Percentiles rank a stretch among this genome's conserved stretches.
These are phyloP conservation scores for Crepidotus variabilis DNA, from an alignment of 768 basidiomycete species.

Conservation along the genomic window DNA sequence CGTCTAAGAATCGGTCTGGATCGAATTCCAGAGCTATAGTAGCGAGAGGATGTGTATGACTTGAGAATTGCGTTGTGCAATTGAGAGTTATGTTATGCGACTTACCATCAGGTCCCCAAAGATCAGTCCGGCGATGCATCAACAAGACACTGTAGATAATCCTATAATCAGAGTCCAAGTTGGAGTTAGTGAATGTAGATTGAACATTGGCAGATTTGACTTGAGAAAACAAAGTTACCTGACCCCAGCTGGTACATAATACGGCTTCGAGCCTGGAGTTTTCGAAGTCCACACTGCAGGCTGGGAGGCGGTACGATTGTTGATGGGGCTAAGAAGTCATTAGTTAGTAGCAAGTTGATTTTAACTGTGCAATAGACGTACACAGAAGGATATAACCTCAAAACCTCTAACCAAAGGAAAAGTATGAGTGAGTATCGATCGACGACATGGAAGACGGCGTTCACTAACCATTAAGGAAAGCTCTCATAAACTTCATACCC, in stretches of 20 bases:
- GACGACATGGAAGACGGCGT: not conserved
- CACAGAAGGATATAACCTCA: slow-evolving; percentile 58
- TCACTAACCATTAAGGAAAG: slow-evolving; percentile 56
- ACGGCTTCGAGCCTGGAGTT: slow-evolving; percentile 41
- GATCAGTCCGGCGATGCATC: slow-evolving; percentile 63
- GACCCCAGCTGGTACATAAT: slow-evolving; percentile 49
- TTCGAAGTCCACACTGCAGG: slow-evolving; percentile 45
- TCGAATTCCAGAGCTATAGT: slow-evolving; percentile 63
- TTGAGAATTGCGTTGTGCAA: too few species aligned
- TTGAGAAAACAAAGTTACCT: slow-evolving; percentile 29
- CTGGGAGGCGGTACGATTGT: slow-evolving; percentile 43
- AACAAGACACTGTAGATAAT: slow-evolving; percentile 52
- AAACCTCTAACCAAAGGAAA: slow-evolving; percentile 34
- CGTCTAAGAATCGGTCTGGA: slow-evolving; percentile 68
- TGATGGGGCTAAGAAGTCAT: slow-evolving; percentile 36
- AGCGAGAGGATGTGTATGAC: too few species aligned
- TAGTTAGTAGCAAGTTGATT: not conserved
- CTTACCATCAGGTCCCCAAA: slow-evolving; percentile 75
- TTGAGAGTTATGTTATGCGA: too few species aligned
- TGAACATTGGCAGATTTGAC: not conserved
- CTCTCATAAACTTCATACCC: slow-evolving; percentile 61
- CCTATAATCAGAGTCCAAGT: slow-evolving; percentile 19
- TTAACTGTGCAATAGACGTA: slow-evolving; percentile 17
- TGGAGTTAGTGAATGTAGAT: not conserved
- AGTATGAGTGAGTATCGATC: not conserved